Base-by-base conservation (phyloP, 1,139 yeast genomes). In the Arxiozyma bovina region DNA sequence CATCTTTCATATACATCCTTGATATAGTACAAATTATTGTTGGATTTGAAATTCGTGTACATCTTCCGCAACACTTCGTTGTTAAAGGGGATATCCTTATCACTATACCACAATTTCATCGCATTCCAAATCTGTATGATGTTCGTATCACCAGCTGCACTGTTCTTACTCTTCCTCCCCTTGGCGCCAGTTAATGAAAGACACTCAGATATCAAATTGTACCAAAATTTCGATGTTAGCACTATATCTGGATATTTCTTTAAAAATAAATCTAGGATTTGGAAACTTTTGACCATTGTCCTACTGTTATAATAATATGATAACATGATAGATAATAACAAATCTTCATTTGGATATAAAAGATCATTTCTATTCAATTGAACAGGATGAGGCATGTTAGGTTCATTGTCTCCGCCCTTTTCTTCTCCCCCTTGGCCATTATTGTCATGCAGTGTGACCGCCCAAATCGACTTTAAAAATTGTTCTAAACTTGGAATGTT, bases 151-250 rank as follows among this genome's bases (percentile, higher is more conserved):
- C 18, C 30, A 46, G 3, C 6, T 15, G 46, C 23, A 4, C 15
- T 27, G 11, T 27, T 27, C 11, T 27, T 27, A 7, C 11, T 27
- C 11, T 27, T 27, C 11, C 30, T 7, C 30, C 30, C 17, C 6
- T 23, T 22, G 5, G 20, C 18, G 22, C 9, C 3, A 1, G 45
- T 17, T 18, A 38, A 20, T 1, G 15, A 42, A 15, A 43, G 15
- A 23, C 45, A 34, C 20, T 12, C 25, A n/a, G 50, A 9, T 9
- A 65, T 48, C 8, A 66, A 38, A 23, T 60, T 57, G 48, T 63
- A 57, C 71, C 71, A 67, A 46, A 65, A 65, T 6, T 50, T 18
- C 11, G 25, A 45, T 45, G 59, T 57, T 22, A 66, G 52, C 3
- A 57, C 49, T 15, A 65, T 53, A 4, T 57, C 47, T 1, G 69